Evolutionary conservation across 306 rosid genomes (phyloP).

Genomic region (Medicago arabica): DNA sequence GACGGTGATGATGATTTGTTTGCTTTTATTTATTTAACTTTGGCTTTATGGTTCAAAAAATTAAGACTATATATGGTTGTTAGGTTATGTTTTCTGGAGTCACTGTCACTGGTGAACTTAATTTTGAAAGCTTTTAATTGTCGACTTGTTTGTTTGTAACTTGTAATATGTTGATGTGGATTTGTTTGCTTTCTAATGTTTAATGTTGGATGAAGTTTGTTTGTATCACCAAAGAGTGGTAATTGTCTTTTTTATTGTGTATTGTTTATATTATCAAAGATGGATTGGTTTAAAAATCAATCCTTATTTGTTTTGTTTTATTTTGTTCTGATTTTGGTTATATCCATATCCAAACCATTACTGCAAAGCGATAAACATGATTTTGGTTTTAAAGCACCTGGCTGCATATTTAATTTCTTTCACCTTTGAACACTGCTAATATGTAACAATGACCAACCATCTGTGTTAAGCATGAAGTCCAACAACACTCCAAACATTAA

Average conservation of each 20-base stretch:
- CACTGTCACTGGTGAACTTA: neutral
- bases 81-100: neutral
- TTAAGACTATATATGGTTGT: neutral
- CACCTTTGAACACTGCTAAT: neutral
- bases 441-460: neutral
- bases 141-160: neutral
- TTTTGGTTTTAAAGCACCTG: neutral
- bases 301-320: no score
- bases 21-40: neutral
- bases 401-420: neutral
- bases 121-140: neutral
- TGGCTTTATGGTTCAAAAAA: neutral
- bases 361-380: neutral
- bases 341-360: neutral
- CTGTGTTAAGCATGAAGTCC: neutral
- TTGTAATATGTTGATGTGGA: neutral
- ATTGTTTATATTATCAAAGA: neutral
- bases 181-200: conserved; percentile 5
- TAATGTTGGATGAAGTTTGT: neutral
- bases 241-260: neutral
- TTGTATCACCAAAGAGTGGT: neutral
- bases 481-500: neutral
- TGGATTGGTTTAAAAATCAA: neutral
- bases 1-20: neutral
- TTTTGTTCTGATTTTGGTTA: neutral